Evolutionary conservation across 768 basidiomycete species (phyloP), one percentile per base, ranked within the genome.

Genomic region (Hortiboletus flavorubellus): DNA sequence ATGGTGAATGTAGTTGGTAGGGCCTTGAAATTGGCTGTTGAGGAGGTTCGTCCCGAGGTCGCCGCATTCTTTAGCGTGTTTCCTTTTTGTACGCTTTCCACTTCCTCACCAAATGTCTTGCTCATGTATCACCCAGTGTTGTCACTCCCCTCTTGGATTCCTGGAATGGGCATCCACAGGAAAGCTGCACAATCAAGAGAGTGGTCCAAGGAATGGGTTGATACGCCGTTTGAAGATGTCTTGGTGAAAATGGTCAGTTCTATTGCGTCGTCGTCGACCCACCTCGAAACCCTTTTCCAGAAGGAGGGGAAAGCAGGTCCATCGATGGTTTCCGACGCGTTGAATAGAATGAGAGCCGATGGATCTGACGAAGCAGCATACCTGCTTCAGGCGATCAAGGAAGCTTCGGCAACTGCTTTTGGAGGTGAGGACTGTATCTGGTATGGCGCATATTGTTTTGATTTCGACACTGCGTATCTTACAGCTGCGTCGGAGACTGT

Each of bases 151-250:
- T 51, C 54, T 23, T 72, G 70, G 63, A 26, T 71, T 23, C 66
- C 71, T 30, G 71, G 73, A 41, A 61, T 65, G 48, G 46, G 51
- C 5, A 65, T 75, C 53, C 63, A 68, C n/a, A 58, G 30, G 39
- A 62, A 62, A 46, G 69, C 65, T 15, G 46, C 33, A 8, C 49
- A 59, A 26, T 61, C 59, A 42, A 63, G 47, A 33, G 51, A 59
- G 37, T 70, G 57, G 58, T 42, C 42, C 15, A 57, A 41, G 23
- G 38, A 41, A 29, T 65, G 63, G 62, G 56, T 68, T 29, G 56
- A 68, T 15, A 43, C 46, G 21, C 62, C 64, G 18, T 69, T 62
- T 35, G 51, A 64, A 26, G 43, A 59, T 31, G 47, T 53, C 29
- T 51, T 54, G 54, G 10, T 48, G 46, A 60, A 30, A 40, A 63